Percentiles rank a stretch among this genome's conserved stretches.
These are phyloP conservation scores for Rhodotorula sp. DNA, from an alignment of 1,284 basidiomycete species.

Conservation along the genomic window DNA sequence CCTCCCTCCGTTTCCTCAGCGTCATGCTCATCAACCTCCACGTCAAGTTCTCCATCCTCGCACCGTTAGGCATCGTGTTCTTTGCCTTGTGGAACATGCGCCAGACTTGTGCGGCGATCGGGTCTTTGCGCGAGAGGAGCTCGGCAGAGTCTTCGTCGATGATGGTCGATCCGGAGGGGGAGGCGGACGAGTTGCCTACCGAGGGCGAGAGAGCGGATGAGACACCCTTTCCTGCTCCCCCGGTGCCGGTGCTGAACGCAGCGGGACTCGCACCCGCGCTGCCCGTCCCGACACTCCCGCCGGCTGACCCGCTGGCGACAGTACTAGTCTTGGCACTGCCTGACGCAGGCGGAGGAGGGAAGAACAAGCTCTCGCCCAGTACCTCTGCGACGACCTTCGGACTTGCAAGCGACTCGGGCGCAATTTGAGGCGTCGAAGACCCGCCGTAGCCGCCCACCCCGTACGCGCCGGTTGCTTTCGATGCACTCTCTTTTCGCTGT, in stretches of 20 bases:
- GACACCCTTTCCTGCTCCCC: neutral
- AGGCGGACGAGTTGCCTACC: neutral
- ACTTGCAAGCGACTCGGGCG: constrained; percentile 14
- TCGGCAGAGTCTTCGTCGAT: constrained; percentile 42
- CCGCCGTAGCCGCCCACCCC: constrained; percentile 35
- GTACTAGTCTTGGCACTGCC: constrained; percentile 3
- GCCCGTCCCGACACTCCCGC: neutral
- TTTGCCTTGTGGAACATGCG: constrained; percentile 91
- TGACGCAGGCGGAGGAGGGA: constrained; percentile 8
- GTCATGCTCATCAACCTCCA: constrained; percentile 98
- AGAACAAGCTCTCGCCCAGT: constrained; percentile 27
- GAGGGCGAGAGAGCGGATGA: neutral
- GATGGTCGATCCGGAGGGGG: constrained; percentile 28
- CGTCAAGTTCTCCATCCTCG: constrained; percentile 94
- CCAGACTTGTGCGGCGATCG: constrained; percentile 93
- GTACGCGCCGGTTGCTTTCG: constrained; percentile 24
- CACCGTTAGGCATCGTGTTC: constrained; percentile 80
- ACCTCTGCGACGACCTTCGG: constrained; percentile 32
- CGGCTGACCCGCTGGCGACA: neutral
- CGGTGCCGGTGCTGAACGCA: neutral
- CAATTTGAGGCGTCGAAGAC: constrained; percentile 10
- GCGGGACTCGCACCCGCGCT: neutral
- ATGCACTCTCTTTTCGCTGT: neutral
- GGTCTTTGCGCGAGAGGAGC: constrained; percentile 60
- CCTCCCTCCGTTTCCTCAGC: constrained; percentile 67